Percentiles rank a stretch among this genome's conserved stretches.
Conservation (phyloP, 176 grass and related monocot species). For the Thinopyrum elongatum region DNA sequence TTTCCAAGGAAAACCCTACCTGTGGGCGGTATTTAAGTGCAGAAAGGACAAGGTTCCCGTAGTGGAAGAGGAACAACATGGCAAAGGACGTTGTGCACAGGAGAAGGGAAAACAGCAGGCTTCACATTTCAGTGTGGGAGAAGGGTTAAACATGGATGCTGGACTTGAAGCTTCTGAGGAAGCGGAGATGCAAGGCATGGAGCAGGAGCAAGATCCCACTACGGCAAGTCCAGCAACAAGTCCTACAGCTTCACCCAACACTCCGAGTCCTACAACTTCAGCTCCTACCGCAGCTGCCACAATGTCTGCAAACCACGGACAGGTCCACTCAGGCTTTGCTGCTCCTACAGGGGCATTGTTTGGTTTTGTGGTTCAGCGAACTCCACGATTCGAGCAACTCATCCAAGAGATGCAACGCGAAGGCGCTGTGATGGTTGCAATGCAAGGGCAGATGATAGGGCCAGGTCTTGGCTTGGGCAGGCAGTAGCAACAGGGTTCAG, state of each 20-base stretch:
- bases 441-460: conserved; percentile 8
- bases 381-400: not conserved
- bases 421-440: conserved; percentile 17
- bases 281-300: not conserved
- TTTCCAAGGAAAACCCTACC: conserved; percentile 39
- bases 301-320: not conserved
- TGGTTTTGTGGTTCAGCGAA: conserved; percentile 12
- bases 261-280: not conserved
- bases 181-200: not conserved
- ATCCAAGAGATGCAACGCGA: conserved; percentile 18
- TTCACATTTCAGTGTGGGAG: no score
- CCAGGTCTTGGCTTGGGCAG: not conserved
- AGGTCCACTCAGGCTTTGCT: not conserved
- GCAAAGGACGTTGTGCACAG: not conserved
- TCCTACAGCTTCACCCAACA: no score
- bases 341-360: not conserved
- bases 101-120: not conserved
- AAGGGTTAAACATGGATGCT: not conserved
- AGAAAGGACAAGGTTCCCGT: not conserved
- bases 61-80: not conserved
- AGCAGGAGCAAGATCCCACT: not conserved
- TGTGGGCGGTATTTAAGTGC: conserved; percentile 48
- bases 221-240: no score
- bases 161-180: not conserved
- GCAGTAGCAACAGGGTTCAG: not conserved